Base-by-base conservation (phyloP, 176 grass and related monocot genomes). In the Phoenix roebelenii region DNA sequence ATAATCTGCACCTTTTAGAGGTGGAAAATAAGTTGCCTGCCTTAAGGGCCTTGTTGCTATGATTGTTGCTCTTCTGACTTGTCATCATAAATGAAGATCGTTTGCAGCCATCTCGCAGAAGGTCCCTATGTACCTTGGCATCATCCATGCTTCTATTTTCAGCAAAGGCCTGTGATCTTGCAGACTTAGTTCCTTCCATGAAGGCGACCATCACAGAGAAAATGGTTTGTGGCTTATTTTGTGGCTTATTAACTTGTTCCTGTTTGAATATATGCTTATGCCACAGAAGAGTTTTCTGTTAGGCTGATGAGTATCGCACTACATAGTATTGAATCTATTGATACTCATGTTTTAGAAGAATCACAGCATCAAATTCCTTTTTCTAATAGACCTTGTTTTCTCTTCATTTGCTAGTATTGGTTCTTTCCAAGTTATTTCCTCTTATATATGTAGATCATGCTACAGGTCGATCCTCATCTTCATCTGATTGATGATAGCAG, bases 91-190 rank as follows among this genome's bases (percentile, higher is more conserved):
- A 83, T 35, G 64, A 85, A 97, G 93, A 67, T 82, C 58, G 50
- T 51, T 91, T 83, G 78, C 81, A 89, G 67, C 79, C 93, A 61
- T 98, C 88, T 74, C 81, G 71, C 67, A 85, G 72, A 64, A 85
- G 88, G 64, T 98, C 75, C 80, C 63, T 98, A 67, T 85, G 85
- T 73, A 98, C 81, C 23, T 73, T 89, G 84, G 78, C 88, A 74
- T 88, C 79, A 28, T 67, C 81, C 18, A 92, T 98, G 88, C 88
- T 98, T 56, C 72, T 98, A 23, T 77, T 92, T 81, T 98, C 84
- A 55, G 82, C 84, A 60, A 92, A 73, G 69, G 74, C 67, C 57
- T 65, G 55, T 65, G 73, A 83, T 67, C 22, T 98, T 75, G 60
- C 76, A 49, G 65, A 83, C 56, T 68, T 92, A 49, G 60, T 83